These are phyloP conservation scores for Cenchrus americanus DNA, from an alignment of 176 grass and related monocot species.

Conservation along the genomic window DNA sequence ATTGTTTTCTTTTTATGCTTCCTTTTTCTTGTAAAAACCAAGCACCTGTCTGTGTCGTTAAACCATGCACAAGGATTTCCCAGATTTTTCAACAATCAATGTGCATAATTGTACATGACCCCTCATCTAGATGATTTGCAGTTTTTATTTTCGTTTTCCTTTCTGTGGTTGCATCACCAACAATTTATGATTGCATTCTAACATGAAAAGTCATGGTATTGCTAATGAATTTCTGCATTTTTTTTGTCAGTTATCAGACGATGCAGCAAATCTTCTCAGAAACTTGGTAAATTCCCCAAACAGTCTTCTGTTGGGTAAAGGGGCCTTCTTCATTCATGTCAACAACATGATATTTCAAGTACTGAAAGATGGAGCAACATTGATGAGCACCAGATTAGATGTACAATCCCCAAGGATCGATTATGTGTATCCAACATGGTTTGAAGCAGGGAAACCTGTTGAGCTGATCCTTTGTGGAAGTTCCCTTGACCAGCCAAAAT, in stretches of 20 bases:
- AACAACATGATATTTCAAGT: conserved; percentile 85
- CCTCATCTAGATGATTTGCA: neutral
- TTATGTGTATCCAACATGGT: conserved; percentile 86
- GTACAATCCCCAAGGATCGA: conserved; percentile 83
- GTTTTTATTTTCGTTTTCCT: neutral
- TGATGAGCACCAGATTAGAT: conserved; percentile 84
- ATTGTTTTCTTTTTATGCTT: neutral
- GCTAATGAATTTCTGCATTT: conserved; percentile 19
- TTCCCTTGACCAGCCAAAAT: conserved; percentile 87
- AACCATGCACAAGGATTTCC: neutral
- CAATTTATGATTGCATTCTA: neutral
- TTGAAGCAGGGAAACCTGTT: conserved; percentile 89
- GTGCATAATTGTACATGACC: neutral
- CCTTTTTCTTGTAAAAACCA: neutral
- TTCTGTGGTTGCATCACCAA: neutral
- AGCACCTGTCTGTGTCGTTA: neutral
- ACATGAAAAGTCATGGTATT: neutral
- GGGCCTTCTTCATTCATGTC: conserved; percentile 82
- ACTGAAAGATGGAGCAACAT: conserved; percentile 81
- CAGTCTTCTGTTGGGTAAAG: conserved; percentile 85
- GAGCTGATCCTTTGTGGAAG: conserved; percentile 85
- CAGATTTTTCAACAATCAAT: neutral
- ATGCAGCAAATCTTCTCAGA: conserved; percentile 64
- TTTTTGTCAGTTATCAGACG: conserved; percentile 68
- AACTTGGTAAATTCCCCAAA: conserved; percentile 79